Conservation (phyloP, 805 yeast species). For the Zygoascus bituminiphila region DNA sequence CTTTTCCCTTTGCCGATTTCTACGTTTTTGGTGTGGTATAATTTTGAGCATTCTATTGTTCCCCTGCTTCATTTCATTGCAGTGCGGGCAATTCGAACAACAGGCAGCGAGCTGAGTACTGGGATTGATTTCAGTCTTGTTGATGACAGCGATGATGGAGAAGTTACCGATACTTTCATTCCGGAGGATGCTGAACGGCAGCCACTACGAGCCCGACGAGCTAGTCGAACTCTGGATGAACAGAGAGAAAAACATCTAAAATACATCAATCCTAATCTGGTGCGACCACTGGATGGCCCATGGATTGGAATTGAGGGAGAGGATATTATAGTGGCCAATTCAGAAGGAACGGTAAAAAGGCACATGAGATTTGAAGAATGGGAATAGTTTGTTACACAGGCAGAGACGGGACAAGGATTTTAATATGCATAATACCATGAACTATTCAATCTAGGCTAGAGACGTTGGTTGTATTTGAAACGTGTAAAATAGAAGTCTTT, state of each 20-base stretch:
- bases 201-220: constrained; percentile 21
- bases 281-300: constrained; percentile 73
- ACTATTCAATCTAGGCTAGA: too few relatives aligned
- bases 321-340: constrained; percentile 42
- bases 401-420: too few relatives aligned
- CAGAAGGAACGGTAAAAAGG: constrained; percentile 33
- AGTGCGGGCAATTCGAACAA: constrained; percentile 56
- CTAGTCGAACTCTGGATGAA: constrained; percentile 61
- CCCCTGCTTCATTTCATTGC: constrained; percentile 86
- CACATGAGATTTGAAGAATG: constrained; percentile 35
- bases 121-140: constrained; percentile 1
- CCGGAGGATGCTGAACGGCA: not conserved
- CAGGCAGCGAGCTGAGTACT: constrained; percentile 10
- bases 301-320: constrained; percentile 61
- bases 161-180: not conserved
- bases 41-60: constrained; percentile 69
- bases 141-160: constrained; percentile 7
- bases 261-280: constrained; percentile 70
- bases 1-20: constrained; percentile 69
- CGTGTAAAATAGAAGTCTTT: too few relatives aligned
- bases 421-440: too few relatives aligned
- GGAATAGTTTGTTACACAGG: too few relatives aligned
- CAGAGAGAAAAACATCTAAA: constrained; percentile 60
- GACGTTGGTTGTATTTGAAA: too few relatives aligned
- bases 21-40: constrained; percentile 61